Evolutionary conservation across 306 rosid genomes (phyloP).

Genomic region (Lathyrus tuberosus): DNA sequence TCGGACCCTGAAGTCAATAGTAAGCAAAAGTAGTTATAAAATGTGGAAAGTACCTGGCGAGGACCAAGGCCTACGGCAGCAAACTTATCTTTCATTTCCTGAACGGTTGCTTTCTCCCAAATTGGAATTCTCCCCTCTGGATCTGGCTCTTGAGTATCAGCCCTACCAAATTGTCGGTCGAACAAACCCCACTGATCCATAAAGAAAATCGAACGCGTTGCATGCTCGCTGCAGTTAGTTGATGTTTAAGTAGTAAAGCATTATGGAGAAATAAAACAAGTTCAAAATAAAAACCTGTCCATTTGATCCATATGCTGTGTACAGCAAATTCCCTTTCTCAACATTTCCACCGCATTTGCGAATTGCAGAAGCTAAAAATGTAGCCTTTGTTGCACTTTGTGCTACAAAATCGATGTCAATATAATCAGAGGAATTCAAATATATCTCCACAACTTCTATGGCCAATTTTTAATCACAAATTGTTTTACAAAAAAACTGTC

Average conservation of each 20-base stretch:
- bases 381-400: slow-evolving; percentile 80
- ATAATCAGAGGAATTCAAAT: slow-evolving; percentile 25
- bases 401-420: slow-evolving; percentile 52
- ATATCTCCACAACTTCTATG: slow-evolving; percentile 10
- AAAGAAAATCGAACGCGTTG: slow-evolving; percentile 29
- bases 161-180: slow-evolving; percentile 79
- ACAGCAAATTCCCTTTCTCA: slow-evolving; percentile 78
- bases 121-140: slow-evolving; percentile 91
- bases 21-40: slow-evolving; percentile 25
- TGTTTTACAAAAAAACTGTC: slow-evolving; percentile 11
- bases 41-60: slow-evolving; percentile 66
- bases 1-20: not conserved
- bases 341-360: slow-evolving; percentile 92
- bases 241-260: not conserved
- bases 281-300: slow-evolving; percentile 74
- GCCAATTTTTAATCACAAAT: slow-evolving; percentile 14
- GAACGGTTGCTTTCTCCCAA: slow-evolving; percentile 83
- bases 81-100: slow-evolving; percentile 92
- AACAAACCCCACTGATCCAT: slow-evolving; percentile 87
- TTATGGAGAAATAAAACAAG: slow-evolving; percentile 15
- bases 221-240: slow-evolving; percentile 13
- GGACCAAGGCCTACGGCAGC: slow-evolving; percentile 90
- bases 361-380: slow-evolving; percentile 87
- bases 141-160: slow-evolving; percentile 87
- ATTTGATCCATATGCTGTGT: slow-evolving; percentile 86